These are phyloP conservation scores for Aspergillus ellipticus DNA, from an alignment of 495 filamentous ascomycete genomes.

Conservation along the genomic window DNA sequence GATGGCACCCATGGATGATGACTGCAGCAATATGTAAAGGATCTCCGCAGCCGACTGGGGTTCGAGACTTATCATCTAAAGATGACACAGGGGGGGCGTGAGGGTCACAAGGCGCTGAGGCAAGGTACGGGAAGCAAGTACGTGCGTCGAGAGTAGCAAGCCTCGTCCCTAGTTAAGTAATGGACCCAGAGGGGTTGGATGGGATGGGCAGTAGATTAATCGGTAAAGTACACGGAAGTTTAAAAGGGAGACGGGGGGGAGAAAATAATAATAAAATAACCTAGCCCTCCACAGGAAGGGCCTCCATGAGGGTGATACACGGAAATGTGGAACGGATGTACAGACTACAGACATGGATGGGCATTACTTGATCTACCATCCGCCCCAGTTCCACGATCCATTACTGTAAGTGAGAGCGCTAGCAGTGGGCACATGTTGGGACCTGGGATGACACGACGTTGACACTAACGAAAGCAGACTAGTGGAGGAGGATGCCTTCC, in stretches of 20 bases:
- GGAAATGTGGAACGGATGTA: slow-evolving; percentile 12
- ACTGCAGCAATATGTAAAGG: slow-evolving; percentile 22
- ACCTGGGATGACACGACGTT: slow-evolving; percentile 40
- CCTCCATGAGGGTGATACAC: not conserved
- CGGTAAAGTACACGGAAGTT: slow-evolving; percentile 7
- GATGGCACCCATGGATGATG: slow-evolving; percentile 20
- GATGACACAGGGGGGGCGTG: slow-evolving; percentile 22
- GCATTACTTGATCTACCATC: slow-evolving; percentile 35
- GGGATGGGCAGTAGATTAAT: slow-evolving; percentile 6
- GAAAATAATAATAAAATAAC: slow-evolving; percentile 16
- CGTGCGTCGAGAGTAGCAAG: slow-evolving; percentile 4
- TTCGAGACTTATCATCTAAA: slow-evolving; percentile 18
- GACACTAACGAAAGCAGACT: slow-evolving; percentile 39
- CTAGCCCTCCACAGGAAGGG: not conserved
- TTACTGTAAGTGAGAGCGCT: slow-evolving; percentile 11
- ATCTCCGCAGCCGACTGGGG: slow-evolving; percentile 16
- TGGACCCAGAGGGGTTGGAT: slow-evolving; percentile 13
- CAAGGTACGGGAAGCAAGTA: slow-evolving; percentile 23
- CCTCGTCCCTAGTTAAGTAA: slow-evolving; percentile 7
- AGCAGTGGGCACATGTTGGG: slow-evolving; percentile 30
- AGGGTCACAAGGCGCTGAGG: slow-evolving; percentile 24
- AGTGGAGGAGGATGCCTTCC: slow-evolving; percentile 15
- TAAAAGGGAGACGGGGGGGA: slow-evolving; percentile 8
- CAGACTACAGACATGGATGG: slow-evolving; percentile 5
- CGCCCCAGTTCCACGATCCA: slow-evolving; percentile 41